Conservation (phyloP, 345 rosid species). For the Capsella bursapastoris region DNA sequence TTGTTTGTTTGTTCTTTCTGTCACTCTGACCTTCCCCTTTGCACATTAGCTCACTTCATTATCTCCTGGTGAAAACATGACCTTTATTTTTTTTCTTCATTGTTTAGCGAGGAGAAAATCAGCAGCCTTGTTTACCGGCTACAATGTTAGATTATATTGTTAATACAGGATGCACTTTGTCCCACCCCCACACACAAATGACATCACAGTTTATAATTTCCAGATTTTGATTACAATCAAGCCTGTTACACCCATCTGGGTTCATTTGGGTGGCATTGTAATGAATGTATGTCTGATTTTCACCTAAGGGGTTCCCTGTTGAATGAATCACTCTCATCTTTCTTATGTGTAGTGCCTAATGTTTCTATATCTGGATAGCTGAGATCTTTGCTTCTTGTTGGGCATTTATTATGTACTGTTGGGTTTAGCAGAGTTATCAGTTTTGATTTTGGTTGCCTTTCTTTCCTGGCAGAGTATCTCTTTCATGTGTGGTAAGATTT, state of each 20-base stretch:
- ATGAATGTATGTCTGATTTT: background rate
- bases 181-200: background rate
- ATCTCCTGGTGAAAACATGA: background rate
- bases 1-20: background rate
- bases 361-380: background rate
- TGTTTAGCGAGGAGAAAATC: background rate
- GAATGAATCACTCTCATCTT: conserved; percentile 6
- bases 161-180: background rate
- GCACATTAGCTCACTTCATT: background rate
- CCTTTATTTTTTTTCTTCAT: background rate
- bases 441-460: background rate
- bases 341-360: background rate
- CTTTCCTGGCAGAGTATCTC: background rate
- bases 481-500: background rate
- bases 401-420: background rate
- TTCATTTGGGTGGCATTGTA: background rate
- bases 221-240: background rate
- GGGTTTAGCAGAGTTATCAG: background rate
- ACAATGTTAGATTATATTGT: background rate
- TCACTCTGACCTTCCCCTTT: background rate
- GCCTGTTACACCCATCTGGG: background rate
- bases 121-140: conserved; percentile 7
- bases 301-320: conserved; percentile 1
- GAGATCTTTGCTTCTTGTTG: background rate
- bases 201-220: background rate